Conservation (phyloP, 371 early-diverging fungal species). For the Apophysomyces elegans region DNA sequence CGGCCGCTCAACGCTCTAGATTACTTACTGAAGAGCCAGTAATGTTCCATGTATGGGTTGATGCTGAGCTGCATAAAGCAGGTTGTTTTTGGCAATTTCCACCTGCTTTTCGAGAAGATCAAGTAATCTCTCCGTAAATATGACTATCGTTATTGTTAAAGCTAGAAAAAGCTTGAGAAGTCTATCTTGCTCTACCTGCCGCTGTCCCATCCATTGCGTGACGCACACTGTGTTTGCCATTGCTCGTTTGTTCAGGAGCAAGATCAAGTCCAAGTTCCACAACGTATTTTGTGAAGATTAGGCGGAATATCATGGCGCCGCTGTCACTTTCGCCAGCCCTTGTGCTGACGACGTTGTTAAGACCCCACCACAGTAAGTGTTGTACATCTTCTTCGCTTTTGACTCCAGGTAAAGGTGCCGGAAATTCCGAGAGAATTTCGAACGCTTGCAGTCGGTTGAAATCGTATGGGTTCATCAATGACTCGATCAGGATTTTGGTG, state of each 20-base stretch:
- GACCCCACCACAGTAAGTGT: slow-evolving; percentile 66
- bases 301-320: slow-evolving; percentile 78
- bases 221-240: slow-evolving; percentile 18
- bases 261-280: slow-evolving; percentile 54
- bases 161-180: background rate
- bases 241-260: slow-evolving; percentile 37
- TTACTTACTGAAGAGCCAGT: slow-evolving; percentile 64
- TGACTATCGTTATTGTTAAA: slow-evolving; percentile 9
- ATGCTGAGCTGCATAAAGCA: slow-evolving; percentile 71
- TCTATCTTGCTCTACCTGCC: slow-evolving; percentile 9
- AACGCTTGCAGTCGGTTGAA: slow-evolving; percentile 70
- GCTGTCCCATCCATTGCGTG: slow-evolving; percentile 9
- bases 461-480: slow-evolving; percentile 72
- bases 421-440: slow-evolving; percentile 64
- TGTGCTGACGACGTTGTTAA: slow-evolving; percentile 67
- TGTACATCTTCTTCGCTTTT: slow-evolving; percentile 47
- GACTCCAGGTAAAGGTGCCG: slow-evolving; percentile 62
- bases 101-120: slow-evolving; percentile 58
- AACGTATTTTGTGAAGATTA: slow-evolving; percentile 82
- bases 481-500: slow-evolving; percentile 58
- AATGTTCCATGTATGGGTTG: slow-evolving; percentile 79
- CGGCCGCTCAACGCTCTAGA: slow-evolving; percentile 19
- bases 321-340: slow-evolving; percentile 83
- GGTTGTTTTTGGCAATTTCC: slow-evolving; percentile 57
- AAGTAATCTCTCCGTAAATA: slow-evolving; percentile 58